A percentile compares a stretch with the other conserved stretches of the same genome.
Evolutionary conservation across 176 grass and related monocot genomes (phyloP).

Genomic region (maize (Zea mays)): Zm-B73-REFERENCE-NAM-5.0 NC_050096.1:139260001-139260500

Average conservation of each 20-base stretch:
- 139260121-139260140: slow-evolving; percentile 52
- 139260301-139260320: slow-evolving; percentile 44
- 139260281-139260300: slow-evolving; percentile 35
- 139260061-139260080: slow-evolving; percentile 66
- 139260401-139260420: slow-evolving; percentile 62
- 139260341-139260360: slow-evolving; percentile 48
- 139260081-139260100: slow-evolving; percentile 36
- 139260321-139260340: slow-evolving; percentile 7
- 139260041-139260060: slow-evolving; percentile 57
- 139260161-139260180: slow-evolving; percentile 41
- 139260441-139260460: slow-evolving; percentile 54
- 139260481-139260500: slow-evolving; percentile 34
- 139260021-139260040: slow-evolving; percentile 63
- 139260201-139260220: slow-evolving; percentile 46
- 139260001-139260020: neutral
- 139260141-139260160: slow-evolving; percentile 54
- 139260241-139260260: slow-evolving; percentile 36
- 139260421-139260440: slow-evolving; percentile 41
- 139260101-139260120: slow-evolving; percentile 27
- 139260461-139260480: slow-evolving; percentile 38
- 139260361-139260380: slow-evolving; percentile 58
- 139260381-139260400: slow-evolving; percentile 53
- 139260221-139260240: slow-evolving; percentile 55
- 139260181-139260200: slow-evolving; percentile 48
- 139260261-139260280: slow-evolving; percentile 22